Conservation (phyloP, 257 asterid species). For the Salvia rosmarinus region DNA sequence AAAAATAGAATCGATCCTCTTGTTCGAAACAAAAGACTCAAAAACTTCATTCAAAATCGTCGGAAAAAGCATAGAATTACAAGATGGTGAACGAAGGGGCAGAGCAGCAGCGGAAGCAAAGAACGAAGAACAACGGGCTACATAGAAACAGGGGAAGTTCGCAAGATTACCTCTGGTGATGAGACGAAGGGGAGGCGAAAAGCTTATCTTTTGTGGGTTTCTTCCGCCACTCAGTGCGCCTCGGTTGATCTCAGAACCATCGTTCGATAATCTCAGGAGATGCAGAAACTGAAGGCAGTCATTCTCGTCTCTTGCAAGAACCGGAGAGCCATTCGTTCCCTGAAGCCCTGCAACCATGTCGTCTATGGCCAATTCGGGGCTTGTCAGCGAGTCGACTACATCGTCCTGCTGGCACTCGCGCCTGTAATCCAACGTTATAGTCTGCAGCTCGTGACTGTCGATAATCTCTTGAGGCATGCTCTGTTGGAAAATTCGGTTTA, state of each 20-base stretch:
- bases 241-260: conserved; percentile 83
- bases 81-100: too few species aligned
- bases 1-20: too few species aligned
- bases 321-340: conserved; percentile 59
- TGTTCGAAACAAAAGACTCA: too few species aligned
- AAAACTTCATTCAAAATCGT: too few species aligned
- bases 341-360: conserved; percentile 39
- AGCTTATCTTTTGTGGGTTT: conserved; percentile 61
- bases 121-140: background rate
- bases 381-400: conserved; percentile 88
- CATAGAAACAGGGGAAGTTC: too few species aligned
- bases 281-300: conserved; percentile 55
- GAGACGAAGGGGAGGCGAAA: conserved; percentile 6
- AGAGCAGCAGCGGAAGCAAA: too few species aligned
- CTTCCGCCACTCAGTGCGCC: conserved; percentile 92
- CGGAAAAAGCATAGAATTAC: conserved; percentile 19
- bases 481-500: conserved; percentile 44
- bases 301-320: conserved; percentile 38
- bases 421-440: conserved; percentile 84
- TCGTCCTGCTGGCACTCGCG: conserved; percentile 94
- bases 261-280: conserved; percentile 63
- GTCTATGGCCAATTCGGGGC: conserved; percentile 50
- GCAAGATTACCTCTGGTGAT: too few species aligned
- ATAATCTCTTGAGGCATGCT: conserved; percentile 89
- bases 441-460: conserved; percentile 74